phyloP scores from a whole-genome alignment of 1,139 yeast species.

The Suhomyces panamericanus region DNA sequence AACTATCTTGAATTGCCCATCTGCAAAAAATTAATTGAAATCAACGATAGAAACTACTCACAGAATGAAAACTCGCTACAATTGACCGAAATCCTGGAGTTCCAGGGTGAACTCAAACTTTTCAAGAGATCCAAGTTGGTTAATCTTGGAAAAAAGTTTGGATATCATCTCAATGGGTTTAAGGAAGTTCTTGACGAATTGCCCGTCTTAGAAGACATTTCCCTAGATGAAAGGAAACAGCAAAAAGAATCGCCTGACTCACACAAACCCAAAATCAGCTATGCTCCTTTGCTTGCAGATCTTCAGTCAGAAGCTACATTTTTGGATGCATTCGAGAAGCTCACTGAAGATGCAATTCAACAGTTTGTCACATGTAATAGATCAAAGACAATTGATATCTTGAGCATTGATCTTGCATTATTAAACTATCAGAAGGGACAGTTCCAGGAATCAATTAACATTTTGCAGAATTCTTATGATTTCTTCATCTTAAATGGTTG shows the following conservation, averaged over 20 bases:
- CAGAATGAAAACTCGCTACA: constrained; percentile 18
- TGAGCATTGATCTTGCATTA: constrained; percentile 81
- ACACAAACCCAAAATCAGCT: constrained; percentile 8
- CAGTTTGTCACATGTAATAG: constrained; percentile 51
- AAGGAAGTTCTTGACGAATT: constrained; percentile 30
- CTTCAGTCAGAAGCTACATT: constrained; percentile 22
- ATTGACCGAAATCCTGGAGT: constrained; percentile 38
- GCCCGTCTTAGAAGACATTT: constrained; percentile 14
- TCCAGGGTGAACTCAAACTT: constrained; percentile 47
- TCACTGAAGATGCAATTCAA: constrained; percentile 46
- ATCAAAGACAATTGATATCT: constrained; percentile 65
- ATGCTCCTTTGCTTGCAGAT: constrained; percentile 18
- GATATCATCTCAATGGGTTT: constrained; percentile 43
- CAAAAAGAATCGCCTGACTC: background rate
- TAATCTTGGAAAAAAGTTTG: constrained; percentile 35
- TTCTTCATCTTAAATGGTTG: constrained; percentile 71
- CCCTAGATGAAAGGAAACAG: constrained; percentile 23
- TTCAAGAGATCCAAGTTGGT: constrained; percentile 45
- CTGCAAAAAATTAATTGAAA: constrained; percentile 22
- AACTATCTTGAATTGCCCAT: constrained; percentile 32
- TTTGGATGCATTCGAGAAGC: constrained; percentile 27
- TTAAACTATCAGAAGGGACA: constrained; percentile 60
- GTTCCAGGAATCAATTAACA: constrained; percentile 59
- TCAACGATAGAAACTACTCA: constrained; percentile 15
- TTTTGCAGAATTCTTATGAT: constrained; percentile 67